A percentile compares a stretch with the other conserved stretches of the same genome.
These are phyloP conservation scores for Russula dissimulans DNA, from an alignment of 768 basidiomycete genomes.

Conservation along the genomic window DNA sequence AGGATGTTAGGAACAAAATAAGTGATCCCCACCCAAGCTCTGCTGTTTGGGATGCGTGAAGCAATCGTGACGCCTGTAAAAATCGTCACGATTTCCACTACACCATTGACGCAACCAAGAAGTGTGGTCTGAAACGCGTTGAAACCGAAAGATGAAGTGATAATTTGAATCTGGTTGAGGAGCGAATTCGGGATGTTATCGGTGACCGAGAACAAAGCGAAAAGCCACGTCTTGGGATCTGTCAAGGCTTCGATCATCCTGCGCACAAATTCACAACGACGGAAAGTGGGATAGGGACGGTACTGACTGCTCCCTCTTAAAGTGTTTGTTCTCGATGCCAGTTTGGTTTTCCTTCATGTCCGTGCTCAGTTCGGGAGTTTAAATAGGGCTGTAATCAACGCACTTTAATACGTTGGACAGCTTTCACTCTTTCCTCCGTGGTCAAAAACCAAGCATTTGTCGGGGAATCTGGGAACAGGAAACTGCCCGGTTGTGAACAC, in stretches of 20 bases:
- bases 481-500: conserved; percentile 30
- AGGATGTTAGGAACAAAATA: conserved; percentile 60
- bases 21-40: conserved; percentile 52
- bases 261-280: not conserved
- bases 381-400: not conserved
- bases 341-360: conserved; percentile 56
- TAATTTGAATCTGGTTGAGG: conserved; percentile 57
- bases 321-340: conserved; percentile 73
- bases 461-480: conserved; percentile 67
- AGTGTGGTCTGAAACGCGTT: conserved; percentile 56
- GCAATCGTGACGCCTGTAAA: conserved; percentile 54
- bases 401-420: conserved; percentile 58
- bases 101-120: conserved; percentile 55
- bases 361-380: not conserved
- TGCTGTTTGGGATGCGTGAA: conserved; percentile 44
- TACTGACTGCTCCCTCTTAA: conserved; percentile 70
- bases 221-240: conserved; percentile 71
- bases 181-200: conserved; percentile 58
- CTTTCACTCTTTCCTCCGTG: conserved; percentile 47
- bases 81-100: conserved; percentile 61
- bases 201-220: conserved; percentile 55
- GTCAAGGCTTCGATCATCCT: conserved; percentile 60
- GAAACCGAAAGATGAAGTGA: conserved; percentile 60
- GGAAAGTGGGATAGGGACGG: not conserved
- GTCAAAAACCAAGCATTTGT: conserved; percentile 71